These are phyloP conservation scores for Orbilia javanica DNA, from an alignment of 2,329 filamentous ascomycete genomes.

Conservation along the genomic window DNA sequence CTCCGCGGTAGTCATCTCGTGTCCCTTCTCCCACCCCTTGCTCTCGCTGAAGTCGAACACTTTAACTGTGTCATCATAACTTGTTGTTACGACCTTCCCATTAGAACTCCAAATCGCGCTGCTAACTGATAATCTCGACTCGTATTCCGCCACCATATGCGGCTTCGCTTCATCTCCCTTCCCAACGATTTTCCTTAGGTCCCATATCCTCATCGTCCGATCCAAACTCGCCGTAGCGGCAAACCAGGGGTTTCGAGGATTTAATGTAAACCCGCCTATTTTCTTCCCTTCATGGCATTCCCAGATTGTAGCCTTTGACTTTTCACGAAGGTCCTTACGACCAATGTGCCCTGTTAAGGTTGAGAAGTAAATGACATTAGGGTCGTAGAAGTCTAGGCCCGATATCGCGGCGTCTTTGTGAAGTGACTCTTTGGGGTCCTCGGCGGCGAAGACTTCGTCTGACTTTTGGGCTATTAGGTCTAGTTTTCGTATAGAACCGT, in stretches of 20 bases:
- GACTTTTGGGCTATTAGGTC: conserved; percentile 85
- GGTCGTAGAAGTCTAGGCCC: conserved; percentile 83
- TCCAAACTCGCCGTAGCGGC: conserved; percentile 88
- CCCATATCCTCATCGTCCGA: conserved; percentile 91
- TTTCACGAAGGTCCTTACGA: conserved; percentile 79
- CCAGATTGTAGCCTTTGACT: conserved; percentile 75
- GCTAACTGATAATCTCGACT: conserved; percentile 85
- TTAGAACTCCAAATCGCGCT: conserved; percentile 89
- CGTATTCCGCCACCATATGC: conserved; percentile 81
- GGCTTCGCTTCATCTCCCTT: conserved; percentile 73
- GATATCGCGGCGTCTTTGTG: conserved; percentile 76
- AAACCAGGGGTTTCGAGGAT: conserved; percentile 83
- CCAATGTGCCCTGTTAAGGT: conserved; percentile 86
- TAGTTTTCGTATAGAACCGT: conserved; percentile 88
- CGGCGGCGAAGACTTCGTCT: conserved; percentile 82
- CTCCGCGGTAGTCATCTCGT: conserved; percentile 75
- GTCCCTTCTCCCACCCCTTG: conserved; percentile 72
- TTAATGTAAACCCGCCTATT: conserved; percentile 90
- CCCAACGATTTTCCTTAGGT: conserved; percentile 81
- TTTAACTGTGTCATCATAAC: conserved; percentile 95
- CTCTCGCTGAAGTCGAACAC: conserved; percentile 76
- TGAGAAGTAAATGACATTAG: conserved; percentile 85
- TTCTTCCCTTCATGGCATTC: conserved; percentile 84
- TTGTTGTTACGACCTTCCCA: conserved; percentile 89
- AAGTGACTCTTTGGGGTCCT: conserved; percentile 67